A percentile compares a stretch with the other conserved stretches of the same genome.
These are phyloP conservation scores for Angomonas deanei DNA, from an alignment of 208 protist species.

Conservation along the genomic window DNA sequence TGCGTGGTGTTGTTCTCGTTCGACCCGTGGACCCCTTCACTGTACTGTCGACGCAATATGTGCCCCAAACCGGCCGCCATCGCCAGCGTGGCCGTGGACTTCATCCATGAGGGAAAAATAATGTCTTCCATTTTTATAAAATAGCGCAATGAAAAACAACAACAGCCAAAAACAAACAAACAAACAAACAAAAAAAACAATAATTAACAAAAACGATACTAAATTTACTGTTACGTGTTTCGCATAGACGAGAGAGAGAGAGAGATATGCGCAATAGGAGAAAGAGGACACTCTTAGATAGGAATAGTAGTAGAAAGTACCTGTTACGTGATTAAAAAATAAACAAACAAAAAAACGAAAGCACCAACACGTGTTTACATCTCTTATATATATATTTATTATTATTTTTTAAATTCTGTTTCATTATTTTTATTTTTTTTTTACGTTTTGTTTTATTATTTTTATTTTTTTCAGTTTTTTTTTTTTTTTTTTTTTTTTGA, in stretches of 20 bases:
- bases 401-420: background rate
- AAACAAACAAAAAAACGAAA: too few relatives aligned
- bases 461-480: background rate
- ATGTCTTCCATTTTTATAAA: conserved; percentile 62
- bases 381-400: background rate
- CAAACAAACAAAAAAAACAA: conserved; percentile 2
- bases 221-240: conserved; percentile 9
- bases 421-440: background rate
- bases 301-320: background rate
- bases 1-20: background rate
- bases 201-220: conserved; percentile 12
- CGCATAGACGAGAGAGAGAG: background rate
- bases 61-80: conserved; percentile 45
- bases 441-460: background rate
- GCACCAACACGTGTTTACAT: background rate
- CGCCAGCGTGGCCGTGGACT: conserved; percentile 46
- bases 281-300: background rate
- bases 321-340: background rate
- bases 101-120: conserved; percentile 60
- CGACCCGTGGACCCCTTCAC: background rate
- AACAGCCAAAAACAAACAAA: conserved; percentile 5
- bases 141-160: background rate
- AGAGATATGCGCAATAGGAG: background rate
- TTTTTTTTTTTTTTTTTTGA: conserved; percentile 17
- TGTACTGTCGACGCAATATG: conserved; percentile 3